Percentiles rank a stretch among this genome's conserved stretches.
These are phyloP conservation scores for Penicillium goetzii DNA, from an alignment of 495 filamentous ascomycete genomes.

Conservation along the genomic window DNA sequence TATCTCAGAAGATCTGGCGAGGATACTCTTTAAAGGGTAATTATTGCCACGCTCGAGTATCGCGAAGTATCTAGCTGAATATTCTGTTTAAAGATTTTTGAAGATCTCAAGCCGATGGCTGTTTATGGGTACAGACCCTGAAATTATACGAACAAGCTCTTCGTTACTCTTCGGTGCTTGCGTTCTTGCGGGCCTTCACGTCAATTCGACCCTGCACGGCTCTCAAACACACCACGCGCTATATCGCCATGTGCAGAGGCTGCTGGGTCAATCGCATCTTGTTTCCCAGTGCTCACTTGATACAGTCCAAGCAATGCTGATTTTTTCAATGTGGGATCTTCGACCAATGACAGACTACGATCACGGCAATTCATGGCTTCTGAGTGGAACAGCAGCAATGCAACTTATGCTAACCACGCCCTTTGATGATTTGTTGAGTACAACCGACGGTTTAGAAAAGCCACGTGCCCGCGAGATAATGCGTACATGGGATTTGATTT, in stretches of 20 bases:
- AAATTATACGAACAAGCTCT: constrained; percentile 16
- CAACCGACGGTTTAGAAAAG: neutral
- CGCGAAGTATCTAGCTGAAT: too few relatives aligned
- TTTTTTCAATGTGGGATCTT: constrained; percentile 29
- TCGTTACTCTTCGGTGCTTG: constrained; percentile 24
- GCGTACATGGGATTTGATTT: constrained; percentile 28
- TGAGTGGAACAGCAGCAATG: constrained; percentile 26
- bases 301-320: constrained; percentile 27
- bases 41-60: neutral
- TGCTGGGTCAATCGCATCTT: constrained; percentile 19
- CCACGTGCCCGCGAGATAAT: constrained; percentile 13
- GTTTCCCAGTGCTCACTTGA: constrained; percentile 16
- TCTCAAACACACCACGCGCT: constrained; percentile 21
- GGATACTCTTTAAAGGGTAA: constrained; percentile 21
- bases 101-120: constrained; percentile 29
- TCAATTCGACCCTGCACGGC: constrained; percentile 19
- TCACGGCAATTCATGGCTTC: constrained; percentile 26
- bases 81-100: constrained; percentile 13
- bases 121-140: constrained; percentile 23
- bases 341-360: constrained; percentile 23
- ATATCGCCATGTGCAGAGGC: constrained; percentile 22
- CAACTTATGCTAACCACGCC: constrained; percentile 21
- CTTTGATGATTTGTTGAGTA: constrained; percentile 17
- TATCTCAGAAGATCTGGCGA: constrained; percentile 15
- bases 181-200: constrained; percentile 24